A percentile compares a stretch with the other conserved stretches of the same genome.
phyloP scores from a whole-genome alignment of 2,329 filamentous ascomycete genomes.

The Sporothrix schenckii region DNA sequence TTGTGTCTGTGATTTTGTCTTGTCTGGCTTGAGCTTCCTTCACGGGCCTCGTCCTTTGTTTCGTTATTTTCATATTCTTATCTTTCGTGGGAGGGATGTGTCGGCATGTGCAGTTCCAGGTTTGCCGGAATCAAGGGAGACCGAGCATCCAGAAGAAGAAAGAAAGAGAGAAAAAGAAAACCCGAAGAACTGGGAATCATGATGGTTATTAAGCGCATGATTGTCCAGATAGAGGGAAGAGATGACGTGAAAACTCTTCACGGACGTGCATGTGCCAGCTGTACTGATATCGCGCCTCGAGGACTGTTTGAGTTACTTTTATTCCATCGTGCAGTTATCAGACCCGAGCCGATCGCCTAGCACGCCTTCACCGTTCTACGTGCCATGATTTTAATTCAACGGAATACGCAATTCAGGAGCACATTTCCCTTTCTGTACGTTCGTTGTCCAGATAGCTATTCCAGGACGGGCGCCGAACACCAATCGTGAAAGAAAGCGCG shows the following conservation, averaged over 20 bases:
- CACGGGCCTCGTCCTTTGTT: neutral
- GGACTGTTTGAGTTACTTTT: neutral
- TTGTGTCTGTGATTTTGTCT: neutral
- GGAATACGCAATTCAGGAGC: neutral
- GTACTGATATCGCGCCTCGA: conserved; percentile 10
- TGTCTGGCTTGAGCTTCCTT: neutral
- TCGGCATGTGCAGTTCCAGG: conserved; percentile 22
- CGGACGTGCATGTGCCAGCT: conserved; percentile 20
- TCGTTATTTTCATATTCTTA: neutral
- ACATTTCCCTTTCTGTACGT: neutral
- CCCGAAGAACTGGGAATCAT: neutral
- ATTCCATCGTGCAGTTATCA: neutral
- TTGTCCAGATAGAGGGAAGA: neutral
- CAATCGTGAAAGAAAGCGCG: conserved; percentile 12
- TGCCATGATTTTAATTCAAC: neutral
- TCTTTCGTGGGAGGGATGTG: neutral
- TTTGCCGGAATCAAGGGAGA: conserved; percentile 1
- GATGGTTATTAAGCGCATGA: neutral
- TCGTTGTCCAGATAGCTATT: conserved; percentile 21
- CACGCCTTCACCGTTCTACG: conserved; percentile 2
- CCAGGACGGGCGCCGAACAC: neutral
- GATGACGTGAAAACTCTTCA: conserved; percentile 24
- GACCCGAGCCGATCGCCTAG: conserved; percentile 7
- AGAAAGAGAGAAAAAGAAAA: neutral
- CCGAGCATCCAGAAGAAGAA: neutral